phyloP scores from a whole-genome alignment of 2,329 filamentous ascomycete species.

The Aspergillus fumigatiaffinis region DNA sequence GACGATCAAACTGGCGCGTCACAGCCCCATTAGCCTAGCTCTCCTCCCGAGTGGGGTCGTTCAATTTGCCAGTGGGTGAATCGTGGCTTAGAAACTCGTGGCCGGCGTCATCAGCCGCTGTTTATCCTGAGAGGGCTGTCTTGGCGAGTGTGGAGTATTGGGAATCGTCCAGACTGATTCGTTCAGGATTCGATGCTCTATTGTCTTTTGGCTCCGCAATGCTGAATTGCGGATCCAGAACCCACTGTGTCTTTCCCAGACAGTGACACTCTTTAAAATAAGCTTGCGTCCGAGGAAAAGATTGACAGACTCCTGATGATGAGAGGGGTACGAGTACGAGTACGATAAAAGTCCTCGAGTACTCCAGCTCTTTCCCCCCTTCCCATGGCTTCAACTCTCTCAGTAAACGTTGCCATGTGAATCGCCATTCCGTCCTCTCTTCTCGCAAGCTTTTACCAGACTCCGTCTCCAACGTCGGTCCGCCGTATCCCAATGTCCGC shows the following conservation, averaged over 20 bases:
- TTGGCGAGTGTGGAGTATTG: constrained; percentile 6
- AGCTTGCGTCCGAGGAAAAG: neutral
- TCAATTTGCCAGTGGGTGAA: neutral
- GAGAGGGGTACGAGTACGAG: neutral
- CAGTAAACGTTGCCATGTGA: neutral
- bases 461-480: neutral
- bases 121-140: neutral
- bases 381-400: neutral
- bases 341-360: neutral
- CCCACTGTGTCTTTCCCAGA: neutral
- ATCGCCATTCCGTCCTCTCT: neutral
- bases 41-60: neutral
- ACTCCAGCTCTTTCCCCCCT: neutral
- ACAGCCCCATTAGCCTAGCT: no score
- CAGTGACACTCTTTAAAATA: neutral
- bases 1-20: neutral
- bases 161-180: neutral
- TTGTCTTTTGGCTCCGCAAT: neutral
- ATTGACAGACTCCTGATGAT: neutral
- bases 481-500: constrained; percentile 15
- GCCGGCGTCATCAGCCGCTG: neutral
- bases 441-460: neutral
- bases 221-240: neutral
- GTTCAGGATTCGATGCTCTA: neutral
- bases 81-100: neutral